Conservation (phyloP, 768 basidiomycete genomes). For the Vararia minispora region DNA sequence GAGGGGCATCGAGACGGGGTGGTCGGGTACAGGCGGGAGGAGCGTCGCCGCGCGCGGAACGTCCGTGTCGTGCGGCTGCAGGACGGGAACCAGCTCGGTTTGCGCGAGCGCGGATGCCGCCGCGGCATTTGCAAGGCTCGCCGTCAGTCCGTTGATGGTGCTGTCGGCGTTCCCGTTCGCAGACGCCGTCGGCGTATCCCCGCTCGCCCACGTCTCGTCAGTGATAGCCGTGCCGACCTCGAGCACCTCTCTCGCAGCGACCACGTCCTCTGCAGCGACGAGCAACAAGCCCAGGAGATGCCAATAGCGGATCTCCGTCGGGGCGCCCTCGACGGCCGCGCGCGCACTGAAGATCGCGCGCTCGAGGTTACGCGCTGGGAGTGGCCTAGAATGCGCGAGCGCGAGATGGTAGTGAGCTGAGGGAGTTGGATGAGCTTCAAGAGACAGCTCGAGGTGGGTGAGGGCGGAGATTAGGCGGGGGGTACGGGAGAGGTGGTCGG, state of each 20-base stretch:
- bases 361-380: conserved; percentile 53
- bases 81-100: conserved; percentile 11
- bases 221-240: conserved; percentile 61
- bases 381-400: conserved; percentile 53
- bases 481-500: conserved; percentile 51
- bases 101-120: conserved; percentile 4
- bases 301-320: conserved; percentile 67
- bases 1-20: conserved; percentile 36
- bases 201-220: conserved; percentile 24
- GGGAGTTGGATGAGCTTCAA: conserved; percentile 37
- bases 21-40: conserved; percentile 34
- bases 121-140: conserved; percentile 5
- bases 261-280: conserved; percentile 72
- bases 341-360: conserved; percentile 58
- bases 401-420: conserved; percentile 74
- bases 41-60: conserved; percentile 34
- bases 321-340: conserved; percentile 59
- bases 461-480: conserved; percentile 48
- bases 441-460: conserved; percentile 34
- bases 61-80: conserved; percentile 19
- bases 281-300: conserved; percentile 81
- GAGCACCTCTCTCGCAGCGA: conserved; percentile 61
- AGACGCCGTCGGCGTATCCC: neutral
- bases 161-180: neutral
- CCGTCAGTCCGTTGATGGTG: conserved; percentile 3